Evolutionary conservation across 768 basidiomycete genomes (phyloP), one percentile per base, ranked within the genome.

Genomic region (Ephemerocybe angulata): DNA sequence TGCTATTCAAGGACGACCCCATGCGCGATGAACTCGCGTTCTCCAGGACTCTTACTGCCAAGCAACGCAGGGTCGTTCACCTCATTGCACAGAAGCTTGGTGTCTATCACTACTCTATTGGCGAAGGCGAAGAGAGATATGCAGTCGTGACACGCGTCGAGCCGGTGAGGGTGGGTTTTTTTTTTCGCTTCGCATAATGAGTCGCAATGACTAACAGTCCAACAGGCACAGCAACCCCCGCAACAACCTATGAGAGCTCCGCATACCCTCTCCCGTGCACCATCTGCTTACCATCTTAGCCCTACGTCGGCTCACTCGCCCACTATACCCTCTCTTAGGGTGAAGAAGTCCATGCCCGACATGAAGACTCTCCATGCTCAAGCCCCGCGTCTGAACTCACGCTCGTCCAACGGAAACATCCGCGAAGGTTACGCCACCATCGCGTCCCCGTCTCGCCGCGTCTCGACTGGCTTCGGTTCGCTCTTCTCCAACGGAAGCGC

Each of bases 341-440:
- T 87, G 70, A 98, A 98, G 79, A 97, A 97, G 74, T 96, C 93
- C 22, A 98, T 98, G 97, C 97, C 97, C 2, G 93, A 98, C 71
- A 86, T 98, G 84, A 91, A 91, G 74, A 88, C 88, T 15, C 71
- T 93, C 59, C 90, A 91, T 57, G 77, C 85, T 17, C 84, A 86
- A 63, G 86, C 87, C 1, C 90, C 89, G 30, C 87, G 90, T 50
- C 80, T 93, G 44, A 83, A 75, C 54, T 86, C 87, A 15, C 87
- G 90, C 57, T 79, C 90, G 17, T 93, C 90, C 44, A 93, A 92
- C 67, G 90, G 90, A 53, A 93, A 93, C 66, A 92, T 93, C 54
- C 85, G 91, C 40, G 81, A 83, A 67, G 90, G 89, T 27, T 93
- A 90, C 70, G 90, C 89, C 17, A 93, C 91, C 31, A 90, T 93